Evolutionary conservation across 2,329 filamentous ascomycete genomes (phyloP), one percentile per base, ranked within the genome.

Genomic region (Bipolaris bicolor): DNA sequence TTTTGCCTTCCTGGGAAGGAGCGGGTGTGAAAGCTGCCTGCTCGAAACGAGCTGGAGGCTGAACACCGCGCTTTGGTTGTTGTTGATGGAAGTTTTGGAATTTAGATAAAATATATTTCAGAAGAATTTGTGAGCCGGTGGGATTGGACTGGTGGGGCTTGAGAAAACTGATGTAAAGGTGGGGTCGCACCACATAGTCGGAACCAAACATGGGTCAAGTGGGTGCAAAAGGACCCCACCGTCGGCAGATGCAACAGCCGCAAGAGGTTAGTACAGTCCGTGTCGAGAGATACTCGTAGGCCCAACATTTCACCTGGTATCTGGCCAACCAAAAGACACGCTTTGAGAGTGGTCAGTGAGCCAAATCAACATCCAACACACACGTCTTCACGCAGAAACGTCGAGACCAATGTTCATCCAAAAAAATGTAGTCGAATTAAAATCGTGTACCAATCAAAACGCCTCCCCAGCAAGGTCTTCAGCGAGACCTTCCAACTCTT

Each of bases 401-500:
- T 26, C 6, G 15, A 15, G 7, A 9, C 7, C 15, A 43, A 6
- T n/a, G 7, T 43, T 7, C 5, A 43, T 43, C 40, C 24, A 43
- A n/a, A 24, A 43, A 24, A 13, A 18, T 33, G 16, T 29, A 33
- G 43, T 46, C 16, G 26, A 29, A 46, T 34, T 46, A 29, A 13
- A 45, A 18, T 11, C 6, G 40, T 31, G 48, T 46, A 16, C 34
- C 45, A 36, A 55, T 67, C 52, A 76, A 48, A 71, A 63, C 1
- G 57, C 53, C n/a, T 74, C 71, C 16, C 58, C 63, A 15, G 67
- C 78, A 47, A 88, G 71, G 64, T 98, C 95, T 72, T 97, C 94
- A 61, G 97, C 93, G 62, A 98, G 76, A 1, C 85, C 88, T 76
- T 97, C 94, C 71, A 98, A 81, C 77, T 99, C 95, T 63, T 96